Base-by-base conservation (phyloP, 1,139 yeast species). In the Geotrichum histeridarum region DNA sequence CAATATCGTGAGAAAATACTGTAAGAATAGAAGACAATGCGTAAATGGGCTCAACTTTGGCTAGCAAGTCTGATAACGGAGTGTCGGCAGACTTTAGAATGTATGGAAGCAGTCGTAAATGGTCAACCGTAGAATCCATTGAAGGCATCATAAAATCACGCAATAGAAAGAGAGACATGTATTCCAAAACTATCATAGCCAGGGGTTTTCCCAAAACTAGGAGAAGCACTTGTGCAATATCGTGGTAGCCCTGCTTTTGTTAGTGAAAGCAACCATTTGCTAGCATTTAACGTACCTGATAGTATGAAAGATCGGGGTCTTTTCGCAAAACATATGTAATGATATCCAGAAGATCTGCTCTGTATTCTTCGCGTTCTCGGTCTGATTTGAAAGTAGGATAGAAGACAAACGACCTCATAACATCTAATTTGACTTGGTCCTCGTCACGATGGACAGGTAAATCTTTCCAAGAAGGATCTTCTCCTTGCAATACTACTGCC, bases 81-180 rank as follows among this genome's bases (percentile, higher is more conserved):
- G 70, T 68, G 62, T 87, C 95, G 2, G 75, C 71, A 2, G 65
- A 63, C 42, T 74, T 74, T 9, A 89, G 59, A 1, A 91, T 63
- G 2, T 80, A 75, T 0, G 95, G 90, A 2, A 93, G 78, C 22
- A 90, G 67, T 36, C 73, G 70, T 54, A 90, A 70, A 58, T 88
- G 91, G 54, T 78, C 79, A 12, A 87, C 68, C 0, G 95, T 78
- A 12, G 87, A 79, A 42, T 78, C 77, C 38, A 93, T 77, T 36
- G 82, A 80, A 5, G 83, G 78, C 67, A 88, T 76, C 95, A 91
- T 86, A 66, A 83, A 93, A 69, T 93, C 99, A 50, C 98, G 75
- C 47, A 93, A 71, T 65, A 83, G 86, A 54, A 73, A 65, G 14
- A 87, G 62, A 0, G 95, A 76, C 53, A 91, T 72, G 31, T 70